Base-by-base conservation (phyloP, 345 rosid species). In the Nasturtium officinale region DNA sequence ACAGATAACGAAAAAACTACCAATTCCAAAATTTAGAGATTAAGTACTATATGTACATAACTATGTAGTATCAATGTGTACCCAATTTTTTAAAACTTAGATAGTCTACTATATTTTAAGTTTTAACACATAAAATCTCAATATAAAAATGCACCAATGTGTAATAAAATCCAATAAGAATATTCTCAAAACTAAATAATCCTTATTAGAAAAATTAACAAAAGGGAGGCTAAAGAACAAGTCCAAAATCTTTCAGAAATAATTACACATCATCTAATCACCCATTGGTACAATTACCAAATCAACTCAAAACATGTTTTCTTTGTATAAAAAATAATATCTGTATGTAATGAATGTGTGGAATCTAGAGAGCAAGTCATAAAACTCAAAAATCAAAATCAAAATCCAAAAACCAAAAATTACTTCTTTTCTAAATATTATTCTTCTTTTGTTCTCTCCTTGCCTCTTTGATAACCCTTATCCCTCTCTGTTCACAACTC, bases 401-500 rank as follows among this genome's bases (percentile, higher is more conserved):
- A n/a, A n/a, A n/a, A n/a, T n/a, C 18, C 50, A 32, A 32, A 32
- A 32, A 32, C 6, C 1, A 25, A 25, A 25, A 1, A 32, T n/a
- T 6, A 32, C 35, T 65, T 73, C 71, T 56, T 35, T 47, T 72
- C 62, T 29, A 18, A 5, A 53, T 61, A 5, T 37, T 38, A 26
- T 71, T 48, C 10, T 61, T 53, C 11, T 42, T 21, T 29, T 2
- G 7, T 30, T 12, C 9, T 55, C 58, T 64, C n/a, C 38, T 21
- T 73, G 35, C 56, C 6, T 46, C 15, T 47, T 12, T 33, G 8
- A 32, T 12, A 73, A 5, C 35, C 32, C 65, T 53, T 45, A 9
- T 50, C 7, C 33, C 63, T 5, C 7, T 16, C 52, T 65, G 43
- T 56, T 66, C 12, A 47, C 23, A 35, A 51, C 58, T 58, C 37